A percentile compares a stretch with the other conserved stretches of the same genome.
Conservation (phyloP, 176 grass and related monocot species). For the Elymus sibiricus region DNA sequence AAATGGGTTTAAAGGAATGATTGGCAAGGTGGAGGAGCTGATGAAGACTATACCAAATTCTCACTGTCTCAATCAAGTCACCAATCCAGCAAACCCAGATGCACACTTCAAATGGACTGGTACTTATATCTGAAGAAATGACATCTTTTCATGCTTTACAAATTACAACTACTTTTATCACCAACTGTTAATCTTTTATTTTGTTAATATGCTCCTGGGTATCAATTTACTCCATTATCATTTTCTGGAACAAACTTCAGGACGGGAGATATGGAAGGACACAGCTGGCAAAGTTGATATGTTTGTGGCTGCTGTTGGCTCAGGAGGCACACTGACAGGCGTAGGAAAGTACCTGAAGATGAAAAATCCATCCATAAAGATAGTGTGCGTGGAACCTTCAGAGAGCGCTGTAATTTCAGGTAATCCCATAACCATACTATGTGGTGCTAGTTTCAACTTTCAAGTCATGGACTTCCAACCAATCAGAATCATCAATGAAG, state of each 20-base stretch:
- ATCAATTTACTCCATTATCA: neutral
- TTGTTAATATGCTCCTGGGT: neutral
- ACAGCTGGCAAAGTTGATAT: slow-evolving; percentile 72
- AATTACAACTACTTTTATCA: neutral
- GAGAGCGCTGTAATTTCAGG: slow-evolving; percentile 76
- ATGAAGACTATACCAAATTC: slow-evolving; percentile 54
- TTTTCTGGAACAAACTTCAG: slow-evolving; percentile 30
- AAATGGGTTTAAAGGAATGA: slow-evolving; percentile 46
- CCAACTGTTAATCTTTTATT: neutral
- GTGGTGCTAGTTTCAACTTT: neutral
- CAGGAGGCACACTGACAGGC: slow-evolving; percentile 74
- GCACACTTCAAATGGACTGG: slow-evolving; percentile 72
- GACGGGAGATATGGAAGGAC: slow-evolving; percentile 85
- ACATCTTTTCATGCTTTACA: neutral
- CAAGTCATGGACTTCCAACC: neutral
- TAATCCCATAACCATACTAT: neutral
- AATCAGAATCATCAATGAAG: neutral
- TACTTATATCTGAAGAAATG: slow-evolving; percentile 16
- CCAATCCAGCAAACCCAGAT: slow-evolving; percentile 62
- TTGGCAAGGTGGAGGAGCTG: slow-evolving; percentile 53
- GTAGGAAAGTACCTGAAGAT: slow-evolving; percentile 63
- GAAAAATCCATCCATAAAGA: slow-evolving; percentile 55
- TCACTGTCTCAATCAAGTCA: slow-evolving; percentile 61
- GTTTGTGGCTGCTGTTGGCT: slow-evolving; percentile 47
- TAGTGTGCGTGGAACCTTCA: slow-evolving; percentile 68